Evolutionary conservation across 306 rosid genomes (phyloP).

Genomic region (Ammopiptanthus mongolicus): DNA sequence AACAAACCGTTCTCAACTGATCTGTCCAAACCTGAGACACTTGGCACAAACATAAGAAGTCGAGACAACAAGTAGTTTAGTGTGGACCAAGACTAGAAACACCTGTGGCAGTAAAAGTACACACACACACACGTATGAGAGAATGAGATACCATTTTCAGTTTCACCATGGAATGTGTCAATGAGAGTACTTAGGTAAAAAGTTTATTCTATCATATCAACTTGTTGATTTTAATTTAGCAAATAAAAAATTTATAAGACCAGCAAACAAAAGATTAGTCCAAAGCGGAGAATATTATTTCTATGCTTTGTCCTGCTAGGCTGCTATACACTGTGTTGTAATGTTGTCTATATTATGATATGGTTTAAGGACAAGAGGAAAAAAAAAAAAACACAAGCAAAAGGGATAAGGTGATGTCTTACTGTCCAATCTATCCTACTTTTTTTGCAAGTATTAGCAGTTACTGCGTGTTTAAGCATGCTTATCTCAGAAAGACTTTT

Average conservation of each 20-base stretch:
- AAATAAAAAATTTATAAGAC: neutral
- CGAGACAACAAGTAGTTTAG: conserved; percentile 7
- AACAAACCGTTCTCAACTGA: conserved; percentile 15
- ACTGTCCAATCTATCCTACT: conserved; percentile 14
- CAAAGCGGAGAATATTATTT: neutral
- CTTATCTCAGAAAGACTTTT: conserved; percentile 20
- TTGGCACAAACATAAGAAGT: conserved; percentile 24
- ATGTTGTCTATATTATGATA: neutral
- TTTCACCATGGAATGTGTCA: neutral
- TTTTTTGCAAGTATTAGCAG: neutral
- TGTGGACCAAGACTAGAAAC: conserved; percentile 20
- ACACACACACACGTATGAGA: neutral
- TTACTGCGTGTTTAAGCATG: conserved; percentile 25
- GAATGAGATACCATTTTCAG: neutral
- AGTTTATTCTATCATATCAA: neutral
- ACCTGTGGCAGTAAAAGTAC: neutral
- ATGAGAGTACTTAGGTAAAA: neutral
- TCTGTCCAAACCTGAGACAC: conserved; percentile 21
- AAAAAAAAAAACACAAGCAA: neutral
- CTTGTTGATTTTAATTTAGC: neutral
- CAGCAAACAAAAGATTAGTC: neutral
- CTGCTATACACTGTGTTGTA: neutral
- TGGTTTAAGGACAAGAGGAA: conserved; percentile 7
- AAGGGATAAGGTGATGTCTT: too few relatives aligned
- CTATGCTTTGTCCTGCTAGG: conserved; percentile 6